A percentile compares a stretch with the other conserved stretches of the same genome.
phyloP scores from a whole-genome alignment of 2,329 filamentous ascomycete species.

The Aureobasidium sp. region DNA sequence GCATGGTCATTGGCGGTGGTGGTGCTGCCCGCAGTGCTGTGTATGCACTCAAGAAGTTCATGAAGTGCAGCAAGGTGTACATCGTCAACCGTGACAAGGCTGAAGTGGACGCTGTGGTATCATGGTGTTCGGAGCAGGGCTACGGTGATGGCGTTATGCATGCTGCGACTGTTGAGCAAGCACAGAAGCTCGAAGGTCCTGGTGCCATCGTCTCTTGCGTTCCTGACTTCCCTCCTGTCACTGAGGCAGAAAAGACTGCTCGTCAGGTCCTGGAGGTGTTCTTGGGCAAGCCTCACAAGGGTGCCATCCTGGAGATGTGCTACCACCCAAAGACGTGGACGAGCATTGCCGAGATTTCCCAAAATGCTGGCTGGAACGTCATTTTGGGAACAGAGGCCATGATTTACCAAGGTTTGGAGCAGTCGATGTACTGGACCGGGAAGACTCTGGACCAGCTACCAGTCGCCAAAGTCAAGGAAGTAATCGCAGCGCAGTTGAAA shows the following conservation, averaged over 20 bases:
- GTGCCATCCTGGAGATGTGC: conserved; percentile 69
- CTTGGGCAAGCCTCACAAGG: conserved; percentile 43
- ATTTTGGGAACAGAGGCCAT: conserved; percentile 68
- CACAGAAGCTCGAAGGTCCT: conserved; percentile 47
- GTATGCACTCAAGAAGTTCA: conserved; percentile 51
- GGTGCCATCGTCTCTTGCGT: conserved; percentile 64
- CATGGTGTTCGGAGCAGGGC: conserved; percentile 51
- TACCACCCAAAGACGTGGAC: conserved; percentile 68
- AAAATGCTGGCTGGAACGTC: conserved; percentile 59
- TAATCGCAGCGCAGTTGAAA: conserved; percentile 31
- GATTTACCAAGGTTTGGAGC: conserved; percentile 69
- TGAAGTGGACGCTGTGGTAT: conserved; percentile 60
- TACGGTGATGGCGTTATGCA: conserved; percentile 54
- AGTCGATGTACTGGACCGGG: conserved; percentile 53
- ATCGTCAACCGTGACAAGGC: conserved; percentile 63
- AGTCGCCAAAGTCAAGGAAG: conserved; percentile 49
- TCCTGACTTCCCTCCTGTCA: conserved; percentile 60
- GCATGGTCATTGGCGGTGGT: conserved; percentile 66
- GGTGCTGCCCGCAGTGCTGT: conserved; percentile 68
- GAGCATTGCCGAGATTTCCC: conserved; percentile 52
- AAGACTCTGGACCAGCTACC: conserved; percentile 49
- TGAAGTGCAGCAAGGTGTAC: conserved; percentile 61
- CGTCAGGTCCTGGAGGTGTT: conserved; percentile 47
- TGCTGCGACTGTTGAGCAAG: conserved; percentile 54
- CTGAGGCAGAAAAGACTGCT: conserved; percentile 48